Conservation (phyloP, 306 rosid genomes). For the Glycyrrhiza uralensis region DNA sequence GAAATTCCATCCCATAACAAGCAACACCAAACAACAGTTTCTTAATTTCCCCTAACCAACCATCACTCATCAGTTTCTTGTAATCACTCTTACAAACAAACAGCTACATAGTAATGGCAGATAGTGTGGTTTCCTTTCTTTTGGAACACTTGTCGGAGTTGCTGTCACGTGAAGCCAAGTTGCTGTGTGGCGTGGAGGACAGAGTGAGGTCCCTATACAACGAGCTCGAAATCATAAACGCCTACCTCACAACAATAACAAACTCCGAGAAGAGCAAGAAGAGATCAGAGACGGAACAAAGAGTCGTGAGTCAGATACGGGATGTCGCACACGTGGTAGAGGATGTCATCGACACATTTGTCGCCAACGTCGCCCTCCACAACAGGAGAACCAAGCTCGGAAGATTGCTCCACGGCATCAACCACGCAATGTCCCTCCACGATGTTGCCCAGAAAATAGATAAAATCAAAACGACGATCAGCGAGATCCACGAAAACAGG, state of each 20-base stretch:
- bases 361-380: neutral
- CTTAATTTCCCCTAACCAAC: too few species aligned
- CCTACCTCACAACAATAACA: neutral
- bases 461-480: neutral
- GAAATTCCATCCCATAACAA: too few species aligned
- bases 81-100: too few species aligned
- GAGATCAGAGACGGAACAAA: neutral
- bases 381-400: neutral
- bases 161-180: neutral
- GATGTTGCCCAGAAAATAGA: neutral
- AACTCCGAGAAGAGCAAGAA: neutral
- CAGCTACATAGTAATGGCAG: constrained; percentile 22
- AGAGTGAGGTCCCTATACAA: neutral
- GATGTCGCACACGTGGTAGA: constrained; percentile 12
- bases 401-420: neutral
- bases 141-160: constrained; percentile 10
- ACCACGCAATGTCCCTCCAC: neutral
- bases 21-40: too few species aligned
- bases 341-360: constrained; percentile 13
- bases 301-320: neutral
- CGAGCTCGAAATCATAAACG: neutral
- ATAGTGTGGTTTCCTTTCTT: constrained; percentile 4
- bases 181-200: constrained; percentile 14
- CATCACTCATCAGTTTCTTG: too few species aligned
- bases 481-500: neutral